Conservation (phyloP, 2,329 filamentous ascomycete species). For the Arthroderma sp. region DNA sequence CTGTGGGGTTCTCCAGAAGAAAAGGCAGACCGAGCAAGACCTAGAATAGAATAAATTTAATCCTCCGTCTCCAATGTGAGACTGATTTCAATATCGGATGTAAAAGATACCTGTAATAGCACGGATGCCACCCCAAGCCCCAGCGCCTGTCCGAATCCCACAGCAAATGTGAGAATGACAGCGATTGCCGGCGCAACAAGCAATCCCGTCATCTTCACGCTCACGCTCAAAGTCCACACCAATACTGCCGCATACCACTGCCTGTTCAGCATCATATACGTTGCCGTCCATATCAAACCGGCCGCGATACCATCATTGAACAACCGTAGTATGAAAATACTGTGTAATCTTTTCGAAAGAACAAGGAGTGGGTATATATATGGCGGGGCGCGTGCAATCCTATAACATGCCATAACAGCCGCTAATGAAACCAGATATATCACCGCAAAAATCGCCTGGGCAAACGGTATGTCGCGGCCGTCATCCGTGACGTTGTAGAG, state of each 20-base stretch:
- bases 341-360: constrained; percentile 83
- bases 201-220: constrained; percentile 90
- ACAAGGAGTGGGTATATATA: constrained; percentile 79
- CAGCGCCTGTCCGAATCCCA: constrained; percentile 54
- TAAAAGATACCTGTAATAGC: constrained; percentile 57
- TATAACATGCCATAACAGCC: constrained; percentile 71
- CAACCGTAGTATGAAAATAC: constrained; percentile 78
- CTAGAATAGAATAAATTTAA: constrained; percentile 24
- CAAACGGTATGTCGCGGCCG: constrained; percentile 62
- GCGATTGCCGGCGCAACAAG: constrained; percentile 72
- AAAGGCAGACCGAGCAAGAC: constrained; percentile 55
- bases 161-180: constrained; percentile 59
- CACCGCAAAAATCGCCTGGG: constrained; percentile 71
- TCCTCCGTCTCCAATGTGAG: background rate
- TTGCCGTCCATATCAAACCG: constrained; percentile 69
- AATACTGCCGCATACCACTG: constrained; percentile 62
- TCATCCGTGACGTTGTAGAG: constrained; percentile 67
- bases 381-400: constrained; percentile 46
- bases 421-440: constrained; percentile 67
- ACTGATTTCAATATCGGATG: background rate
- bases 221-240: constrained; percentile 65
- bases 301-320: constrained; percentile 94
- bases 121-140: constrained; percentile 58
- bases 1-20: constrained; percentile 46
- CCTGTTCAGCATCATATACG: constrained; percentile 63